phyloP scores from a whole-genome alignment of 2,329 filamentous ascomycete genomes.

The Aspergillus intermedius region DNA sequence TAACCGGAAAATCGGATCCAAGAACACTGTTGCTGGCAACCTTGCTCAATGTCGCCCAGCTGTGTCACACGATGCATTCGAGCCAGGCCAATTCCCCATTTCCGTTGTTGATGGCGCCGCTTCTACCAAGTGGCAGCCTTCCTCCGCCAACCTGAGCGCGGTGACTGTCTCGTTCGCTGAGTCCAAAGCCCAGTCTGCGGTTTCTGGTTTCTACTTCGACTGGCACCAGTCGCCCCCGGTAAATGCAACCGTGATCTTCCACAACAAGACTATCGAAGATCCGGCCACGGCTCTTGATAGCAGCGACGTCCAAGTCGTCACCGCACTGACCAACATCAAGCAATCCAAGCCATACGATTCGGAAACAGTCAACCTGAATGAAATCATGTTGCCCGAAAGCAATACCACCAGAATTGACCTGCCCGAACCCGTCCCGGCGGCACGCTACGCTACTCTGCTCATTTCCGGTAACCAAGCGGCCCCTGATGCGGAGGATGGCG shows the following conservation, averaged over 20 bases:
- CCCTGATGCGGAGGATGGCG: conserved; percentile 27
- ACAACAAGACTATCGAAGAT: conserved; percentile 38
- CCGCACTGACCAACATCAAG: conserved; percentile 22
- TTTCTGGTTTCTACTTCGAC: conserved; percentile 50
- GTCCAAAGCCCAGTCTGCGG: conserved; percentile 15
- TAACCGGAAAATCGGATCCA: conserved; percentile 53
- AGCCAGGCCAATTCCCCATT: conserved; percentile 63
- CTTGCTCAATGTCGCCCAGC: conserved; percentile 59
- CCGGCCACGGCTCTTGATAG: conserved; percentile 10
- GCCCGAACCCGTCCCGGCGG: conserved; percentile 23
- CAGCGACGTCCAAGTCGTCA: conserved; percentile 16
- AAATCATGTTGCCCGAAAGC: conserved; percentile 30
- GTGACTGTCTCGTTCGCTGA: conserved; percentile 53
- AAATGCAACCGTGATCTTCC: conserved; percentile 50
- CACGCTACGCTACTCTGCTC: conserved; percentile 38
- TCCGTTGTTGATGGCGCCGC: conserved; percentile 60
- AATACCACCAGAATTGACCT: conserved; percentile 40
- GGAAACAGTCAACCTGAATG: conserved; percentile 22
- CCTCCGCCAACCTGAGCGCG: conserved; percentile 45
- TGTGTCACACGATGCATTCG: conserved; percentile 41
- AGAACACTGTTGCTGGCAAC: conserved; percentile 52
- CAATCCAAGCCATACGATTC: conserved; percentile 35
- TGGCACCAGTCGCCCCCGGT: conserved; percentile 53
- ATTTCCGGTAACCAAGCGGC: conserved; percentile 40
- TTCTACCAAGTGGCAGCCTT: conserved; percentile 62